A percentile compares a stretch with the other conserved stretches of the same genome.
These are phyloP conservation scores for Vigna unguiculata DNA, from an alignment of 306 rosid species.

Conservation along the genomic window DNA sequence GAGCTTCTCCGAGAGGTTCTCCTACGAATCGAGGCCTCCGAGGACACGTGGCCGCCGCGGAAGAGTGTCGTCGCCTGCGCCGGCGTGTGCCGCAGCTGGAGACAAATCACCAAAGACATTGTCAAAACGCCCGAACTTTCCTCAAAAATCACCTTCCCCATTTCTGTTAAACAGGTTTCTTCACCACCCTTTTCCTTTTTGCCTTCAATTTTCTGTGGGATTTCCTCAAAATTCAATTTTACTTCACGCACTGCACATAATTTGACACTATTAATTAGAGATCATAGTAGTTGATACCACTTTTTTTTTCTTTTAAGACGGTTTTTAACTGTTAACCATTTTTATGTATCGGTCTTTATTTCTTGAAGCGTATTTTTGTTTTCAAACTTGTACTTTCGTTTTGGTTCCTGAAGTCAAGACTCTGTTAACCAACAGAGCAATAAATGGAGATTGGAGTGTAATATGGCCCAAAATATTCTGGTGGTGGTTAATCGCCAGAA, in stretches of 20 bases:
- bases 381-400: background rate
- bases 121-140: constrained; percentile 82
- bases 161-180: constrained; percentile 87
- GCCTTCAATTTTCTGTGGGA: background rate
- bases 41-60: constrained; percentile 84
- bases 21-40: constrained; percentile 75
- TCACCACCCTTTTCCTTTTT: background rate
- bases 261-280: background rate
- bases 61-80: constrained; percentile 90
- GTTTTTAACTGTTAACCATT: background rate
- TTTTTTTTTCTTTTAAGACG: background rate
- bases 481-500: background rate
- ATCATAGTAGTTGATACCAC: background rate
- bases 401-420: background rate
- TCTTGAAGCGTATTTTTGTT: background rate
- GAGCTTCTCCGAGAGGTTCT: constrained; percentile 93
- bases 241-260: background rate
- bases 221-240: background rate
- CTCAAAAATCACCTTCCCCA: constrained; percentile 81
- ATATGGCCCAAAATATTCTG: background rate
- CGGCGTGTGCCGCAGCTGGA: constrained; percentile 96
- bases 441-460: background rate
- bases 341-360: background rate
- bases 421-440: background rate
- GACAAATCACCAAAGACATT: constrained; percentile 76